A percentile compares a stretch with the other conserved stretches of the same genome.
These are phyloP conservation scores for Phaeotremella skinneri DNA, from an alignment of 768 basidiomycete genomes.

Conservation along the genomic window DNA sequence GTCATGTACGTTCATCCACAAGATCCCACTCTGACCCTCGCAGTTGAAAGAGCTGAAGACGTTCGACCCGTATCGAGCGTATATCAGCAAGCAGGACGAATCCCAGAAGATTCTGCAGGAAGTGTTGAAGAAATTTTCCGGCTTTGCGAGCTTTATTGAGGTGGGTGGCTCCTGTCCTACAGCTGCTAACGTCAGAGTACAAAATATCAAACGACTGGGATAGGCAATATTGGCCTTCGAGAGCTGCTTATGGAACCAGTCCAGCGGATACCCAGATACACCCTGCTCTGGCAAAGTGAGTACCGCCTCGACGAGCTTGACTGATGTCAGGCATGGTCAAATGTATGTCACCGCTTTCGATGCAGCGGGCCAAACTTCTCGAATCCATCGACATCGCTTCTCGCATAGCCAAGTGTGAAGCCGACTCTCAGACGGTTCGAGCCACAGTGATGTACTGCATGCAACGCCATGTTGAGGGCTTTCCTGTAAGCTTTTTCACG, in stretches of 20 bases:
- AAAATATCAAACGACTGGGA: conserved; percentile 65
- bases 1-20: conserved; percentile 57
- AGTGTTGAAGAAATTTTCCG: conserved; percentile 67
- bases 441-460: conserved; percentile 85
- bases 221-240: conserved; percentile 74
- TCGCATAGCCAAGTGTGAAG: conserved; percentile 85
- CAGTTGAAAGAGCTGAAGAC: conserved; percentile 73
- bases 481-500: conserved; percentile 58
- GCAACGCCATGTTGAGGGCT: conserved; percentile 78
- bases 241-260: conserved; percentile 96
- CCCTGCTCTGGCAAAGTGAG: conserved; percentile 73
- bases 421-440: conserved; percentile 85
- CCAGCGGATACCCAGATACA: conserved; percentile 92
- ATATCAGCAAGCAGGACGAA: conserved; percentile 89
- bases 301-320: background rate
- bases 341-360: conserved; percentile 74
- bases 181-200: conserved; percentile 29
- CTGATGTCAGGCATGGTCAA: conserved; percentile 70
- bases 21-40: background rate
- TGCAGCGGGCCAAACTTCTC: conserved; percentile 70
- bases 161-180: conserved; percentile 56
- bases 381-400: conserved; percentile 86
- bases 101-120: conserved; percentile 84
- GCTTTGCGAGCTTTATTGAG: conserved; percentile 82
- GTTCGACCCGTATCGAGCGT: conserved; percentile 87